phyloP scores from a whole-genome alignment of 352 stramenopile genomes.

The Phytophthora multivora region DNA sequence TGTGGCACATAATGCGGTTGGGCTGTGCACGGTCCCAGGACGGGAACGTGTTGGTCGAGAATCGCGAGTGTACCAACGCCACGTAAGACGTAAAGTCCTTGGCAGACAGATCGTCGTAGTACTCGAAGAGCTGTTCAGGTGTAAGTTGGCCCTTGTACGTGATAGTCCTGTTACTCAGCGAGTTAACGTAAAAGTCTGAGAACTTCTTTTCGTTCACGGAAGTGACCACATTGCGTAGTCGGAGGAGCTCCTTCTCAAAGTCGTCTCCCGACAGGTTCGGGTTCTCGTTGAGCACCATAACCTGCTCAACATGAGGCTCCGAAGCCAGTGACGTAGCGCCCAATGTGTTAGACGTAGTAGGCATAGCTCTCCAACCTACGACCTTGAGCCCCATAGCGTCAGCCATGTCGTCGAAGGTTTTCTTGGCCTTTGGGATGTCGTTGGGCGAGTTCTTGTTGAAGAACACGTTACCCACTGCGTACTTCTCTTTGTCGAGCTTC shows the following conservation, averaged over 20 bases:
- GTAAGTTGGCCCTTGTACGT: constrained; percentile 98
- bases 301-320: constrained; percentile 94
- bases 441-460: constrained; percentile 71
- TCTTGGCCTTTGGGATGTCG: constrained; percentile 87
- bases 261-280: constrained; percentile 58
- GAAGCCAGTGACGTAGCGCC: constrained; percentile 93
- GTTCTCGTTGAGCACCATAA: constrained; percentile 92
- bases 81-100: constrained; percentile 93
- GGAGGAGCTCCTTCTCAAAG: constrained; percentile 93
- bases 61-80: constrained; percentile 95
- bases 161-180: constrained; percentile 93
- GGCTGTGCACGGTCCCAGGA: constrained; percentile 96
- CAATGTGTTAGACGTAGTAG: constrained; percentile 94
- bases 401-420: constrained; percentile 84
- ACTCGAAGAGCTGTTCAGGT: constrained; percentile 89
- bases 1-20: constrained; percentile 98
- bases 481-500: constrained; percentile 72
- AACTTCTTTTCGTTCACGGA: constrained; percentile 73
- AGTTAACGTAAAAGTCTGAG: constrained; percentile 96
- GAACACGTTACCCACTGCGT: constrained; percentile 94
- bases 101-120: constrained; percentile 63
- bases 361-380: constrained; percentile 93
- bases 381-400: constrained; percentile 89
- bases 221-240: constrained; percentile 58
- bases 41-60: constrained; percentile 98